phyloP scores from a whole-genome alignment of 2,329 filamentous ascomycete genomes.

The Penicillium sp. region DNA sequence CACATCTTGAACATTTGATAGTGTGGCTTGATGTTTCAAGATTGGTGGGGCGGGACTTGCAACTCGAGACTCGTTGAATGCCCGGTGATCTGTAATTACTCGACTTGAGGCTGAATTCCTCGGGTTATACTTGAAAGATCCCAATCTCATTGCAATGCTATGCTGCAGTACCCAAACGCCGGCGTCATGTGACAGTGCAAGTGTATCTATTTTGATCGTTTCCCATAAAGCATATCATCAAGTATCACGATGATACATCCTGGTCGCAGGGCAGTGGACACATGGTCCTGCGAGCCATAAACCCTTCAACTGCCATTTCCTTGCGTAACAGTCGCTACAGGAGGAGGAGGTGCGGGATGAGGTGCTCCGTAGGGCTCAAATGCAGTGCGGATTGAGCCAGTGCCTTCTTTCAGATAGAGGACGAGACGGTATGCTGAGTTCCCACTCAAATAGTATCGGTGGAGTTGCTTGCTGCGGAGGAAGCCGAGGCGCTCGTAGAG shows the following conservation, averaged over 20 bases:
- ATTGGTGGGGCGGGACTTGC: background rate
- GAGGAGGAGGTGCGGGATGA: slow-evolving; percentile 12
- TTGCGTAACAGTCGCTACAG: slow-evolving; percentile 19
- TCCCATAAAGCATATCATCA: slow-evolving; percentile 17
- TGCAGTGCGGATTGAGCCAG: slow-evolving; percentile 41
- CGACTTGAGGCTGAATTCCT: too few relatives aligned
- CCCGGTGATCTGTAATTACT: too few relatives aligned
- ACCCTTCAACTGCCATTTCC: slow-evolving; percentile 18
- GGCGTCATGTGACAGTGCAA: slow-evolving; percentile 8
- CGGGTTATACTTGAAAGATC: background rate
- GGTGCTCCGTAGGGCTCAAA: slow-evolving; percentile 32
- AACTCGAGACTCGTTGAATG: background rate
- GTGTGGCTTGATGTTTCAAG: background rate
- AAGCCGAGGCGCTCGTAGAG: slow-evolving; percentile 93
- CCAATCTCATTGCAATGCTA: background rate
- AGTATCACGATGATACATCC: background rate
- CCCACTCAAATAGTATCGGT: slow-evolving; percentile 93
- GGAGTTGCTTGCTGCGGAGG: slow-evolving; percentile 81
- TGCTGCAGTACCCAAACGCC: slow-evolving; percentile 7
- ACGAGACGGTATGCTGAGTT: slow-evolving; percentile 90
- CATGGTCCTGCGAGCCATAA: background rate
- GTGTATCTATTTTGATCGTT: slow-evolving; percentile 21
- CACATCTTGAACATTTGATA: background rate
- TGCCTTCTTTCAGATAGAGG: slow-evolving; percentile 65
- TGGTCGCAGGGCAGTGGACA: background rate